Percentiles rank a stretch among this genome's conserved stretches.
Evolutionary conservation across 192 early-diverging fungal species (phyloP).

Genomic region (Linnemannia exigua): DNA sequence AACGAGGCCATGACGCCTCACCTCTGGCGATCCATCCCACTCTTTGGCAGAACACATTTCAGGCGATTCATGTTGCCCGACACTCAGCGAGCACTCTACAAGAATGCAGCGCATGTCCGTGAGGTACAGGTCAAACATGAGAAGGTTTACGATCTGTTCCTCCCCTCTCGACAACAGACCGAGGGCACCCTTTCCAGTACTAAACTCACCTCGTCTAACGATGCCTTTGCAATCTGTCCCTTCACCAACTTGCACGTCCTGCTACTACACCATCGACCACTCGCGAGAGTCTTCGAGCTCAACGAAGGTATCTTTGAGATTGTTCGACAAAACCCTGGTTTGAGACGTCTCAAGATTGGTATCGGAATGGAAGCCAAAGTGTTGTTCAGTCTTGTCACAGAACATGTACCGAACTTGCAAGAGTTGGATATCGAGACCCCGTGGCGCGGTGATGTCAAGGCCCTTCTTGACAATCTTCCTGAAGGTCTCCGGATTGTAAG

Average conservation of each 20-base stretch:
- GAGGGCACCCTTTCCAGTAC: not conserved
- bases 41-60: not conserved
- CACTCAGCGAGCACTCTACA: too few species aligned
- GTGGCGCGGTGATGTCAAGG: constrained; percentile 11
- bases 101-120: not conserved
- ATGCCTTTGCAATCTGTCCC: not conserved
- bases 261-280: not conserved
- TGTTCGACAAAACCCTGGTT: not conserved
- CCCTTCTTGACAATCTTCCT: constrained; percentile 1
- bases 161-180: not conserved
- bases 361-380: not conserved
- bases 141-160: not conserved
- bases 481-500: not conserved
- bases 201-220: not conserved
- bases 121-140: not conserved
- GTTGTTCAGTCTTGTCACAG: not conserved
- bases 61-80: not conserved
- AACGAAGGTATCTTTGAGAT: not conserved
- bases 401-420: not conserved
- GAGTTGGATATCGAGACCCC: not conserved
- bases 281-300: too few species aligned
- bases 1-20: not conserved
- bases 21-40: not conserved
- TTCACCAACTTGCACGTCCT: not conserved
- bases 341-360: not conserved